phyloP scores from a whole-genome alignment of 2,329 filamentous ascomycete genomes.

The Lachnellula arida region DNA sequence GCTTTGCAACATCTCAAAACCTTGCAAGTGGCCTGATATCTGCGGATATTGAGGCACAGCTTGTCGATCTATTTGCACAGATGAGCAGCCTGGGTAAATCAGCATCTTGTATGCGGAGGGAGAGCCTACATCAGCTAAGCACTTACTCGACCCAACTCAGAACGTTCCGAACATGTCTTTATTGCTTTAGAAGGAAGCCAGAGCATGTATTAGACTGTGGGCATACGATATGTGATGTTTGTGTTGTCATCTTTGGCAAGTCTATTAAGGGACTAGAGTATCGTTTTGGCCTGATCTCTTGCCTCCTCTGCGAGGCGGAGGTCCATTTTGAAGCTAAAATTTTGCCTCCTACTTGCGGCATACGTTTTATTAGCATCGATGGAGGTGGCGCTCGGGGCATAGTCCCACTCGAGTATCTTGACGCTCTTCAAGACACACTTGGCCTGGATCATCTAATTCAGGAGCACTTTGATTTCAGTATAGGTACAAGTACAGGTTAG shows the following conservation, averaged over 20 bases:
- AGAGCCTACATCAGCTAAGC: too few relatives aligned
- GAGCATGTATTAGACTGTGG: slow-evolving; percentile 28
- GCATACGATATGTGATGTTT: slow-evolving; percentile 34
- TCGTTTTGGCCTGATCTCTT: neutral
- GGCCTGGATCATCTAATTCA: slow-evolving; percentile 18
- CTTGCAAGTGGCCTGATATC: neutral
- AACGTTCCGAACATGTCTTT: neutral
- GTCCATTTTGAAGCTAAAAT: neutral
- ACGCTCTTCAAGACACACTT: slow-evolving; percentile 19
- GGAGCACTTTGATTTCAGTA: slow-evolving; percentile 22
- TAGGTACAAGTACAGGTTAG: slow-evolving; percentile 24
- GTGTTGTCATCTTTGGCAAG: slow-evolving; percentile 26
- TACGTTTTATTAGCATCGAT: slow-evolving; percentile 35
- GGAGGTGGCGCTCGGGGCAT: slow-evolving; percentile 30
- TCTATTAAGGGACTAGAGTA: slow-evolving; percentile 16
- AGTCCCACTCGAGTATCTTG: slow-evolving; percentile 22
- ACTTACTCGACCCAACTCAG: too few relatives aligned
- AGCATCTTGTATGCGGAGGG: too few relatives aligned
- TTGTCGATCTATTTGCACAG: too few relatives aligned
- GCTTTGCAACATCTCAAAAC: slow-evolving; percentile 8
- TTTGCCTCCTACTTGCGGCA: slow-evolving; percentile 19
- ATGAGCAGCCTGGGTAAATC: too few relatives aligned
- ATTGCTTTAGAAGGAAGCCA: slow-evolving; percentile 13
- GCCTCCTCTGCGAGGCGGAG: neutral
- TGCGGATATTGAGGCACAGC: neutral